Base-by-base conservation (phyloP, 495 filamentous ascomycete species). In the Aspergillus avenaceus region DNA sequence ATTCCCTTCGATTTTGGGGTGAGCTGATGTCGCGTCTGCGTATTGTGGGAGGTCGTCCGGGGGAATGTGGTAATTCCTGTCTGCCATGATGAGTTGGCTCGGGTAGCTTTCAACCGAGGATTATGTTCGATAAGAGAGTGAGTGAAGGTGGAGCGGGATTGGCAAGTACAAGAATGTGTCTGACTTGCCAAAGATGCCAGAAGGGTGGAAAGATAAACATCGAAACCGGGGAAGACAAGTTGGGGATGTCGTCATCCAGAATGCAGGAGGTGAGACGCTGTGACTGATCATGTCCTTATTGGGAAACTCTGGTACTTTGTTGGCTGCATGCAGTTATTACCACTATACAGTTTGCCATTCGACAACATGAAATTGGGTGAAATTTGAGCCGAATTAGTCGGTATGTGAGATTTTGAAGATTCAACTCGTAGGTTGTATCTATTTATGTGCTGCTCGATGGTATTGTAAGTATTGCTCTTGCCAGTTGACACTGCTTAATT, bases 31-130 rank as follows among this genome's bases (percentile, higher is more conserved):
- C 4, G 56, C 50, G 8, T 51, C 56, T 34, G 58, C 58, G 38
- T 69, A 63, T 8, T 54, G 58, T n/a, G 49, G 34, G 8, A 54
- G 46, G 40, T 57, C 56, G 16, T 59, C 55, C 9, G 41, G 50
- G 3, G 60, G 57, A 31, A 60, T 18, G 8, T 21, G 50, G 19
- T 45, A 49, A n/a, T 42, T 31, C 40, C 23, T 50, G 29, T 55
- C 45, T 36, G 58, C 46, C 63, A 64, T 68, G 9, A 21, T 54
- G 32, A 8, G 13, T 38, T 7, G 8, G 0, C 9, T 8, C 19
- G 29, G 21, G 28, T 32, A 27, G 19, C 41, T 23, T 23, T 14
- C 14, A 2, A 26, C 26, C 25, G 8, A 19, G 41, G 29, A 32
- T 44, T 23, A 8, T 12, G 18, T 16, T 40, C n/a, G n/a, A n/a